Percentiles rank a stretch among this genome's conserved stretches.
phyloP scores from a whole-genome alignment of 306 rosid species.

The Pueraria montana region DNA sequence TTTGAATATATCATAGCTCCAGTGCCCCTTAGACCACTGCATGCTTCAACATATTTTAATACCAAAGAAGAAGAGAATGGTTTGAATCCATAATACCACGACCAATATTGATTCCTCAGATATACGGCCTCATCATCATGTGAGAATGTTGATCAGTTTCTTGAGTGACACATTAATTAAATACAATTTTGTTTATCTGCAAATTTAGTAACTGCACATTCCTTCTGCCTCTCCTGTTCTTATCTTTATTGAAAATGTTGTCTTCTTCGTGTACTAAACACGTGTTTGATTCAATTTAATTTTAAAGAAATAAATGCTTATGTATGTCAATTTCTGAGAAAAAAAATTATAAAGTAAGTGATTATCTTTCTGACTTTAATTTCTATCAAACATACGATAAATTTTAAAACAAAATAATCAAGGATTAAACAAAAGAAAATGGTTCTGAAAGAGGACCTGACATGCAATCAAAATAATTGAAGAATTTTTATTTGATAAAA shows the following conservation, averaged over 20 bases:
- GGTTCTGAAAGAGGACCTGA: neutral
- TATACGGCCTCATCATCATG: neutral
- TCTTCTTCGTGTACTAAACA: neutral
- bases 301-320: neutral
- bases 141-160: constrained; percentile 3
- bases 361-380: neutral
- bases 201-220: neutral
- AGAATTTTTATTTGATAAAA: no score
- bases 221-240: neutral
- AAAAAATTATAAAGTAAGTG: neutral
- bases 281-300: neutral
- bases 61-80: neutral
- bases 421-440: no score
- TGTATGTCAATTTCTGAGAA: neutral
- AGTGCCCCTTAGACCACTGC: neutral
- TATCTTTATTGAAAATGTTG: neutral
- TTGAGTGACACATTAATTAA: neutral
- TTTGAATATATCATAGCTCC: constrained; percentile 52
- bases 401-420: neutral
- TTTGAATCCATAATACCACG: neutral
- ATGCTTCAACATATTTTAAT: constrained; percentile 16
- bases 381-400: neutral
- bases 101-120: constrained; percentile 24
- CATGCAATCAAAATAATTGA: no score
- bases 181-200: neutral